Percentiles rank a stretch among this genome's conserved stretches.
Conservation (phyloP, 202 grass and related monocot genomes). For the Eragrostis tef region DNA sequence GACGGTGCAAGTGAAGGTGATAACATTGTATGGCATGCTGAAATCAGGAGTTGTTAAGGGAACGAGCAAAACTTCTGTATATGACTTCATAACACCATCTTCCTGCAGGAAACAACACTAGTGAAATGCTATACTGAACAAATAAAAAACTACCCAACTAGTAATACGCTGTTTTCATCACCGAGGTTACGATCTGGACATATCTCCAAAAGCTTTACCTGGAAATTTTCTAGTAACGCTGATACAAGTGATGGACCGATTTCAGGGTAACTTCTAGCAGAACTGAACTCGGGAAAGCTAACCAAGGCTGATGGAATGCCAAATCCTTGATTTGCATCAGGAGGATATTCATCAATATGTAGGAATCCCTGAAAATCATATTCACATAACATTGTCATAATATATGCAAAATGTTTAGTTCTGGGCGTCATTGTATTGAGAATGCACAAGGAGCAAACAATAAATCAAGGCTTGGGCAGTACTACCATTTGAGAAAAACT, state of each 20-base stretch:
- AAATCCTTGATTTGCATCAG: slow-evolving; percentile 99
- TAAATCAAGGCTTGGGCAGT: slow-evolving; percentile 17
- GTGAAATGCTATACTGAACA: slow-evolving; percentile 6
- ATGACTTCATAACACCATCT: slow-evolving; percentile 73
- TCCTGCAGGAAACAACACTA: slow-evolving; percentile 62
- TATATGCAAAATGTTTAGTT: slow-evolving; percentile 36
- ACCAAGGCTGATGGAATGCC: slow-evolving; percentile 97
- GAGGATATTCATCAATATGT: slow-evolving; percentile 98
- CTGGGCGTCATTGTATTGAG: slow-evolving; percentile 14
- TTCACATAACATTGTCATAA: slow-evolving; percentile 30
- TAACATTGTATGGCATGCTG: slow-evolving; percentile 99
- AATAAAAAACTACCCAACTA: neutral
- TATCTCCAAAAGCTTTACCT: slow-evolving; percentile 53
- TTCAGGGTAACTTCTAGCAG: slow-evolving; percentile 72
- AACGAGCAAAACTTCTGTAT: slow-evolving; percentile 96
- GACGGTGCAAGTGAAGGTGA: slow-evolving; percentile 97
- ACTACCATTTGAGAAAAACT: slow-evolving; percentile 34
- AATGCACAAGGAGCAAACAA: slow-evolving; percentile 25
- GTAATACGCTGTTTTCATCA: neutral
- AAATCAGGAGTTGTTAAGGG: slow-evolving; percentile 99
- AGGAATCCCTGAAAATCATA: slow-evolving; percentile 80
- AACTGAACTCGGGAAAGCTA: slow-evolving; percentile 85
- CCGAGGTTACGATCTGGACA: slow-evolving; percentile 6
- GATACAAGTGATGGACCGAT: slow-evolving; percentile 48
- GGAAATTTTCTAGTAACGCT: slow-evolving; percentile 71